Percentiles rank a stretch among this genome's conserved stretches.
These are phyloP conservation scores for Citrus medica DNA, from an alignment of 345 rosid species.

Conservation along the genomic window DNA sequence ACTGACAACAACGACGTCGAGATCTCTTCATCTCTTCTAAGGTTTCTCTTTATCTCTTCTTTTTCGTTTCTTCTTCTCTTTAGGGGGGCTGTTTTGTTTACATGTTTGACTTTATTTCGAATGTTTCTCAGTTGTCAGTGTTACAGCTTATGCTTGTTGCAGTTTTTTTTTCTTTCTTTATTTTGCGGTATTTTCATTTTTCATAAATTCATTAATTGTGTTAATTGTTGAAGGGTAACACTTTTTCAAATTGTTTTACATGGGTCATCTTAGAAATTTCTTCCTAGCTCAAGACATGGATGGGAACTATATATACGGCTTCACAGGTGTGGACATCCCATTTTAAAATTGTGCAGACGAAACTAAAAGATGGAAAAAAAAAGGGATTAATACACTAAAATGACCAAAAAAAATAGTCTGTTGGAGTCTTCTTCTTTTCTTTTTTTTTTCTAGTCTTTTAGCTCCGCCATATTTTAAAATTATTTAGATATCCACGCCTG, in stretches of 20 bases:
- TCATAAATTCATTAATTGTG: not conserved
- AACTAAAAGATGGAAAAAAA: too few species aligned
- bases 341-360: too few species aligned
- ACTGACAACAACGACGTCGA: not conserved
- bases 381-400: too few species aligned
- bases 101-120: not conserved
- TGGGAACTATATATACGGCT: not conserved
- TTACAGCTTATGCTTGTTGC: too few species aligned
- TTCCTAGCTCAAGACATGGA: not conserved
- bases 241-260: not conserved
- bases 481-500: too few species aligned
- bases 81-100: not conserved
- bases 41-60: not conserved
- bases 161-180: too few species aligned
- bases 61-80: not conserved
- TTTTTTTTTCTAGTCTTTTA: too few species aligned
- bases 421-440: too few species aligned
- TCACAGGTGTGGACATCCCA: too few species aligned
- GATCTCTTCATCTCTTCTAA: not conserved
- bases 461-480: too few species aligned
- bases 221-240: not conserved
- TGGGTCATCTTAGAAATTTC: not conserved
- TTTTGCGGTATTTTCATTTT: not conserved
- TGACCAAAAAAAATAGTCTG: too few species aligned
- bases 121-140: not conserved